phyloP scores from a whole-genome alignment of 768 basidiomycete genomes.

The Kwoniella europaea region DNA sequence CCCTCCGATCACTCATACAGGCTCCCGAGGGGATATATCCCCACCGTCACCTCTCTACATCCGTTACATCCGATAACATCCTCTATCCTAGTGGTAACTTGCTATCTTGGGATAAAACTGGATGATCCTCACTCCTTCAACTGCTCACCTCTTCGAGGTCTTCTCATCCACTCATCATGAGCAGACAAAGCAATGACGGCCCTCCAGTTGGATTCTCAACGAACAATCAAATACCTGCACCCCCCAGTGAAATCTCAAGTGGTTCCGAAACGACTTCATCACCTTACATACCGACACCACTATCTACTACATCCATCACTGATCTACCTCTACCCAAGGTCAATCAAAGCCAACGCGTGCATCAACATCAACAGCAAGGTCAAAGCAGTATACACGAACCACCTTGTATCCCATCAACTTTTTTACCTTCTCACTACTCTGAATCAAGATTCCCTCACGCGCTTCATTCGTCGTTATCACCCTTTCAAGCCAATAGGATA shows the following conservation, averaged over 20 bases:
- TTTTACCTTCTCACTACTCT: constrained; percentile 20
- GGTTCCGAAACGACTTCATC: constrained; percentile 12
- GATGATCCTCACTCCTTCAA: neutral
- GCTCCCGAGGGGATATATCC: neutral
- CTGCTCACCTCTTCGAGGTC: neutral
- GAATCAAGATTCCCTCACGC: constrained; percentile 9
- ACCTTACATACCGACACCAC: constrained; percentile 9
- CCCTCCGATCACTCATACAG: neutral
- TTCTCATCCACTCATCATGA: neutral
- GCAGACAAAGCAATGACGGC: neutral
- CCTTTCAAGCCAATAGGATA: neutral
- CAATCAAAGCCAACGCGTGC: neutral
- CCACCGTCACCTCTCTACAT: neutral
- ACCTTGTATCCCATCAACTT: constrained; percentile 14
- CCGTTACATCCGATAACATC: neutral
- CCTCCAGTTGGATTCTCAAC: neutral
- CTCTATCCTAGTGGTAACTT: neutral
- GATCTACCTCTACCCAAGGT: constrained; percentile 11
- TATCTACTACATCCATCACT: constrained; percentile 5
- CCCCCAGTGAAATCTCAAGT: neutral
- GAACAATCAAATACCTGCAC: constrained; percentile 1
- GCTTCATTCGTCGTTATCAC: neutral
- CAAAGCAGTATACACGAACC: constrained; percentile 5
- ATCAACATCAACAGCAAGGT: neutral
- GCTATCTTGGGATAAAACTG: neutral